Evolutionary conservation across 305 asterid genomes (phyloP), one percentile per base, ranked within the genome.

Genomic region (Fraxinus greggii): DNA sequence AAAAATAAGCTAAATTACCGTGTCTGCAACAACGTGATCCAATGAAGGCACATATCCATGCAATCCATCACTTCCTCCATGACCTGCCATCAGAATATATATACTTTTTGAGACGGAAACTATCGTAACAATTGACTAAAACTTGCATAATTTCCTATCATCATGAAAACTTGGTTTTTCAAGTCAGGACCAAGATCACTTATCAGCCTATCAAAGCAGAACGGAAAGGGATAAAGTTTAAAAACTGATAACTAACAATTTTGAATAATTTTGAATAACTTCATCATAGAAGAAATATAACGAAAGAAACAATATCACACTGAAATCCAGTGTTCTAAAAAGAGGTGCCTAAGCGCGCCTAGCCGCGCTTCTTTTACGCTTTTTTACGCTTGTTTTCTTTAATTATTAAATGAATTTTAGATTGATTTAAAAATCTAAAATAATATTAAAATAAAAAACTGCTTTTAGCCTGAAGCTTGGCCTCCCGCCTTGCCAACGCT

Each of bases 1-100:
- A n/a, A 73, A 5, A 26, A 59, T 24, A 38, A 61, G 81, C 32
- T 7, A 51, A 77, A 90, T 89, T 90, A 96, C 99, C 26, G 99
- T 93, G 92, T 96, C 99, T 5, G 94, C 93, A 79, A 96, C 98
- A 13, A 96, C 99, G 84, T 96, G 92, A 85, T 96, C 99, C 87
- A 96, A 88, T 51, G 99, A 94, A 79, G 99, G 99, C 78, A 96
- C 99, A 82, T 96, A 96, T 84, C 99, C 99, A 85, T 96, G 99
- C 86, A 96, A 87, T 78, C 99, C 99, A 90, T 96, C 99, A 89
- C 99, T 96, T 70, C 99, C 99, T 36, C 99, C 99, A 83, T 96
- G 99, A 78, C 97, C 97, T 93, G 84, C 79, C 81, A 80, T 76
- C 81, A 65, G n/a, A 45, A 83, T 31, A 67, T 29, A 29, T 26